Evolutionary conservation across 768 basidiomycete genomes (phyloP), one percentile per base, ranked within the genome.

Genomic region (Suillus spraguei): DNA sequence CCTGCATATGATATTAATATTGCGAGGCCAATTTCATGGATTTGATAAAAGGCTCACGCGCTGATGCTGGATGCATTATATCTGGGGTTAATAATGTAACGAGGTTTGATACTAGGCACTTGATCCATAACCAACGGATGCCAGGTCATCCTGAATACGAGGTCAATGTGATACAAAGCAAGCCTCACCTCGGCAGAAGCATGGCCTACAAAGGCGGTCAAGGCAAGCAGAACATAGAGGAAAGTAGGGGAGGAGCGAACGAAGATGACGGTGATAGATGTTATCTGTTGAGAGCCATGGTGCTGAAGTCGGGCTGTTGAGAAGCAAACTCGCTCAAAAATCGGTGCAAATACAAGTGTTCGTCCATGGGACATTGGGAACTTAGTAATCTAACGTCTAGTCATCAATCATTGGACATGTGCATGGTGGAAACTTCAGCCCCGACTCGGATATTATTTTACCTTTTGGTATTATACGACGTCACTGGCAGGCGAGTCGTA

Each of bases 161-260:
- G 33, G 2, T 35, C 20, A 42, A 42, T 42, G 8, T 42, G 17
- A 20, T 41, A 41, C 41, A 41, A 41, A 17, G 41, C 5, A 41
- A 17, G 5, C 1, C 41, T 41, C 17, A 44, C 42, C 16, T 6
- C 7, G 24, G 13, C 6, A 16, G 47, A 42, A 42, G 46, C 49
- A 28, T 1, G 17, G 49, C 9, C 32, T 28, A 17, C 28, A 20
- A 32, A 52, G 4, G 50, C 17, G 9, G 8, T 55, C 54, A 55
- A 55, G 35, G 39, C 55, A 33, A 62, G 39, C 24, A 59, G 38
- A 24, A 39, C 32, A 39, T 42, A 62, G 58, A 38, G 61, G 61
- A 33, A n/a, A 22, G 13, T 17, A 35, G 54, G 10, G 7, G 56
- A 44, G 38, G 60, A 24, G 55, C 61, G 61, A 59, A 58, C 10